Evolutionary conservation across 306 rosid species (phyloP), one percentile per base, ranked within the genome.

Genomic region (Cucurbita argyrosperma): DNA sequence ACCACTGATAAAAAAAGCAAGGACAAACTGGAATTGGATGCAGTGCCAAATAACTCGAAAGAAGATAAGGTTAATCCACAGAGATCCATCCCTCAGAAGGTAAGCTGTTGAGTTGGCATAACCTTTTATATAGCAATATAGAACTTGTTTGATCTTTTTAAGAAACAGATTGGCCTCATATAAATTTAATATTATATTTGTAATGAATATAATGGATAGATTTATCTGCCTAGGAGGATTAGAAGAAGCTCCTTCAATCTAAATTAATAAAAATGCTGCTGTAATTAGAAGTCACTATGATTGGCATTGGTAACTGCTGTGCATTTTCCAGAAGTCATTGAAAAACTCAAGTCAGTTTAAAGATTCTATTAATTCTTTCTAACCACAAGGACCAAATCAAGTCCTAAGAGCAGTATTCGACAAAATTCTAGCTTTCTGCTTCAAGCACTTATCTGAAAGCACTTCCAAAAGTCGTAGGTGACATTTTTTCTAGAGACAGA

Each of bases 61-160:
- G 90, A 78, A 71, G 83, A 76, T 77, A 75, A 77, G 75, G 75
- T 66, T 57, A 74, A 84, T 71, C 80, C 70, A 78, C 78, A 46
- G 37, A 84, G 60, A 79, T 76, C 91, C 57, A 76, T 64, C 4
- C 79, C 86, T 76, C 87, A 88, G 78, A 90, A 90, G 96, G 98
- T 89, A 78, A 86, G 83, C 76, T 74, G 72, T 72, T 71, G 57
- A 47, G 60, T 80, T 54, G 39, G 63, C 57, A 26, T 67, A 43
- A 52, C 63, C 53, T 15, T 45, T 66, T 52, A 43, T 46, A 43
- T 64, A 6, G 0, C 13, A 64, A 6, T 4, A 39, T 8, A 16
- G 10, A 62, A 42, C 37, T 40, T 52, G 19, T 52, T 37, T 16
- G 61, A n/a, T 65, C 35, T 35, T 58, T n/a, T 42, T 52, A 40